phyloP scores from a whole-genome alignment of 192 early-diverging fungal genomes.

The Backusella tuberculispora region DNA sequence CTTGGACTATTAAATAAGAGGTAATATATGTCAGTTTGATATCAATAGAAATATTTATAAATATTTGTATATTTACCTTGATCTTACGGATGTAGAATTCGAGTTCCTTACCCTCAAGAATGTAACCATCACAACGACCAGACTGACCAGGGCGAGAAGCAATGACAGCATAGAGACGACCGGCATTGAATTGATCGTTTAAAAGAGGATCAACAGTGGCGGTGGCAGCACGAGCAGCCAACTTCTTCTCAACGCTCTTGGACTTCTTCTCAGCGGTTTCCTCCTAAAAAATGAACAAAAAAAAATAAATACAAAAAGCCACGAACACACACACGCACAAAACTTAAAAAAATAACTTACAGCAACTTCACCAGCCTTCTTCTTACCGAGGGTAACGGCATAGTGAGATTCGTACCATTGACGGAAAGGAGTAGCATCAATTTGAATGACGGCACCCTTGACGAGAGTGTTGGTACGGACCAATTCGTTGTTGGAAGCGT shows the following conservation, averaged over 20 bases:
- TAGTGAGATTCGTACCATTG: slow-evolving; percentile 99
- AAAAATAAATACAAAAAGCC: too few species aligned
- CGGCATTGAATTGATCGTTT: slow-evolving; percentile 93
- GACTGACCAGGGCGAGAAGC: slow-evolving; percentile 97
- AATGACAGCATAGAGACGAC: slow-evolving; percentile 92
- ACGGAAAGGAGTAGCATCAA: slow-evolving; percentile 99
- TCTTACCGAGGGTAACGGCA: slow-evolving; percentile 85
- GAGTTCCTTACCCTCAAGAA: slow-evolving; percentile 99
- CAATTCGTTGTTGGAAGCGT: slow-evolving; percentile 99
- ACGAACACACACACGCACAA: too few species aligned
- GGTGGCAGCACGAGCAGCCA: slow-evolving; percentile 79
- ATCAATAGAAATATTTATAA: not conserved
- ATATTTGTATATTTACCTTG: slow-evolving; percentile 60
- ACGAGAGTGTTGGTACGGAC: slow-evolving; percentile 99
- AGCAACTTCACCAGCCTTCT: slow-evolving; percentile 65
- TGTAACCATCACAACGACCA: slow-evolving; percentile 97
- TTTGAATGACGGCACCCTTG: slow-evolving; percentile 96
- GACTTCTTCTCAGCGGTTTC: slow-evolving; percentile 82
- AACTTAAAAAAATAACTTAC: not conserved
- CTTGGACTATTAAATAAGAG: slow-evolving; percentile 32
- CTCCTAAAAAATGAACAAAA: slow-evolving; percentile 42
- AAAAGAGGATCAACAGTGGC: slow-evolving; percentile 87
- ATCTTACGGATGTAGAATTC: slow-evolving; percentile 96
- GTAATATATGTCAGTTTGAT: not conserved
- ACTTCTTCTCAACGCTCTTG: slow-evolving; percentile 88